Percentiles rank a stretch among this genome's conserved stretches.
Conservation (phyloP, 495 filamentous ascomycete species). For the Neurospora terricola region DNA sequence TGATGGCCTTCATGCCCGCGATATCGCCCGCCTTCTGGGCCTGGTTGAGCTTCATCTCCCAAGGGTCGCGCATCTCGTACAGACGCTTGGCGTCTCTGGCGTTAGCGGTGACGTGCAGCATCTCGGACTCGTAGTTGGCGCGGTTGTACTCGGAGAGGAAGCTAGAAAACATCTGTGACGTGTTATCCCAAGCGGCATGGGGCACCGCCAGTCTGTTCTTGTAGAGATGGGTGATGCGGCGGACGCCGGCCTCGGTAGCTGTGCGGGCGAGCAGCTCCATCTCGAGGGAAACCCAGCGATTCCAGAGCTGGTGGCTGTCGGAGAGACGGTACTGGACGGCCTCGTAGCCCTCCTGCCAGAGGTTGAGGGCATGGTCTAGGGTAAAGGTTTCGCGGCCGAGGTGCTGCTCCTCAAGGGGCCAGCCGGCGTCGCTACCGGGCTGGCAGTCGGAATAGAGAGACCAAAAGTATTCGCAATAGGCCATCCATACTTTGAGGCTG, state of each 20-base stretch:
- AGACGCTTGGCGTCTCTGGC: slow-evolving; percentile 60
- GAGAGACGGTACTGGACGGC: slow-evolving; percentile 71
- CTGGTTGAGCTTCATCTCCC: slow-evolving; percentile 57
- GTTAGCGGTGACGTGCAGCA: slow-evolving; percentile 57
- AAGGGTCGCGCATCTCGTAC: slow-evolving; percentile 57
- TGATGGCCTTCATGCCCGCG: slow-evolving; percentile 46
- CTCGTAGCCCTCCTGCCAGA: slow-evolving; percentile 70
- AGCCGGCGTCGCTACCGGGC: slow-evolving; percentile 44
- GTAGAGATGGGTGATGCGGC: slow-evolving; percentile 59
- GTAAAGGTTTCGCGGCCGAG: slow-evolving; percentile 72
- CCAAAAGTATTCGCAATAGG: slow-evolving; percentile 80
- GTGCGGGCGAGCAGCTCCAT: slow-evolving; percentile 44
- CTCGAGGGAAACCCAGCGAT: slow-evolving; percentile 60
- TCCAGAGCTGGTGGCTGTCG: slow-evolving; percentile 85
- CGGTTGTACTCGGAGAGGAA: slow-evolving; percentile 74
- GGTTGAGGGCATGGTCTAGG: slow-evolving; percentile 60
- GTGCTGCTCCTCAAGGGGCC: slow-evolving; percentile 67
- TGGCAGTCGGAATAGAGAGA: slow-evolving; percentile 61
- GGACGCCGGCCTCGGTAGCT: slow-evolving; percentile 47
- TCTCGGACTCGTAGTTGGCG: slow-evolving; percentile 64
- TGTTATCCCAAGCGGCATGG: slow-evolving; percentile 77
- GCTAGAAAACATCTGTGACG: slow-evolving; percentile 69
- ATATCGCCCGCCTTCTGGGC: slow-evolving; percentile 49
- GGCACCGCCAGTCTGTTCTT: slow-evolving; percentile 64
- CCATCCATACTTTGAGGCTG: slow-evolving; percentile 77